Base-by-base conservation (phyloP, 2,329 filamentous ascomycete genomes). In the Sclerotinia trifoliorum region DNA sequence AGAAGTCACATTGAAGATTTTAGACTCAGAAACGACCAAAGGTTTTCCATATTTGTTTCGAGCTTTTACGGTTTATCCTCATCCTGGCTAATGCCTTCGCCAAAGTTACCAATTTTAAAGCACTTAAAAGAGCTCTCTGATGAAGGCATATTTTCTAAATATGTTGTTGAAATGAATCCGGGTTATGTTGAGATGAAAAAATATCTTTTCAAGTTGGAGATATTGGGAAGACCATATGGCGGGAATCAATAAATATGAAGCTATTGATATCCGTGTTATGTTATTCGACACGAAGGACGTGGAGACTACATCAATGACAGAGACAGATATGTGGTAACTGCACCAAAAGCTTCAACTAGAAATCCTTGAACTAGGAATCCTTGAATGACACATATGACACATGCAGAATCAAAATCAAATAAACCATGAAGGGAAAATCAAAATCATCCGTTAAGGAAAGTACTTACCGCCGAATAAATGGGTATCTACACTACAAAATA, bases 401-500 rank as follows among this genome's bases (percentile, higher is more conserved):
- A 55, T 55, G 10, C 7, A 35, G 6, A 11, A 21, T 4, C 52
- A 55, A n/a, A 7, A 11, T n/a, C 52, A 35, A 55, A n/a, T 5
- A 3, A n/a, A 24, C 32, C 1, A 15, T 11, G 8, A 15, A 17
- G 39, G 24, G 0, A 24, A 15, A 15, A 5, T 15, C 11, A 39
- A n/a, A 2, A 52, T 54, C 19, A 55, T n/a, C 5, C 8, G 35
- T 29, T 4, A 35, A 24, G 54, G 32, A 57, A 57, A 24, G 39
- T 39, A 24, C 10, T 17, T 8, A 8, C 24, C 32, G 21, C 54
- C 17, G 13, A 26, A 39, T 4, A 39, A 42, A 8, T 39, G 60
- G 60, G 60, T 63, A 63, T 51, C 39, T 63, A n/a, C 46, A 51
- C 3, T 39, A 19, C 29, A 26, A 63, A 49, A 62, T 19, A 13